phyloP scores from a whole-genome alignment of 176 grass and related monocot species.

The Carex cristatella region DNA sequence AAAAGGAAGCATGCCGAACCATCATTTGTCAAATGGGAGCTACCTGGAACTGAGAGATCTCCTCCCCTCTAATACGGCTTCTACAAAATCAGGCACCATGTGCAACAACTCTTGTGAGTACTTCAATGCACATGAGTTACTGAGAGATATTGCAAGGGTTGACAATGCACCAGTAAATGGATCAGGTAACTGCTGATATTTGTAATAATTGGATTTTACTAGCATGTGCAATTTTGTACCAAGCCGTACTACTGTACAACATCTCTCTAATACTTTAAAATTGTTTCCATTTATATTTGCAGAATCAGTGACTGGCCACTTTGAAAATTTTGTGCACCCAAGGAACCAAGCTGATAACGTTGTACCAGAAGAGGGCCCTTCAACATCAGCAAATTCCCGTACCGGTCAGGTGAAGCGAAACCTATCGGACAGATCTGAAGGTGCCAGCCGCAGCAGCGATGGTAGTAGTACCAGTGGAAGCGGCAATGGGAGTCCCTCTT shows the following conservation, averaged over 20 bases:
- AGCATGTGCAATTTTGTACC: neutral
- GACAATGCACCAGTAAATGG: neutral
- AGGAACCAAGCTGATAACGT: neutral
- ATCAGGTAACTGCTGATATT: neutral
- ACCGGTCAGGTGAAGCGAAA: constrained; percentile 12
- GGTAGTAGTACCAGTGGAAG: neutral
- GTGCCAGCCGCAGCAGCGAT: neutral
- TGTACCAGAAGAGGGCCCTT: neutral
- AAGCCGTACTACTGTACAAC: neutral
- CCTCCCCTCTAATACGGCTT: constrained; percentile 26
- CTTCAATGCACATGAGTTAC: constrained; percentile 41
- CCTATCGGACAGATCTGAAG: constrained; percentile 1
- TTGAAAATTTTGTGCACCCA: neutral
- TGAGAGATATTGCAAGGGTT: constrained; percentile 29
- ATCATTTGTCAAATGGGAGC: constrained; percentile 27
- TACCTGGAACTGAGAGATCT: constrained; percentile 54
- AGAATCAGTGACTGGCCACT: neutral
- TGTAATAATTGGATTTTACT: neutral
- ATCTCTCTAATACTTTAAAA: neutral
- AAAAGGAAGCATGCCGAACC: neutral
- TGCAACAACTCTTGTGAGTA: constrained; percentile 37
- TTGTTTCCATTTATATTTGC: neutral
- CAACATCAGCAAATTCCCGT: neutral
- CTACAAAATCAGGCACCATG: constrained; percentile 36
- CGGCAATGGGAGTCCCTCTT: too few species aligned